Conservation (phyloP, 192 early-diverging fungal genomes). For the Backusella circina region DNA sequence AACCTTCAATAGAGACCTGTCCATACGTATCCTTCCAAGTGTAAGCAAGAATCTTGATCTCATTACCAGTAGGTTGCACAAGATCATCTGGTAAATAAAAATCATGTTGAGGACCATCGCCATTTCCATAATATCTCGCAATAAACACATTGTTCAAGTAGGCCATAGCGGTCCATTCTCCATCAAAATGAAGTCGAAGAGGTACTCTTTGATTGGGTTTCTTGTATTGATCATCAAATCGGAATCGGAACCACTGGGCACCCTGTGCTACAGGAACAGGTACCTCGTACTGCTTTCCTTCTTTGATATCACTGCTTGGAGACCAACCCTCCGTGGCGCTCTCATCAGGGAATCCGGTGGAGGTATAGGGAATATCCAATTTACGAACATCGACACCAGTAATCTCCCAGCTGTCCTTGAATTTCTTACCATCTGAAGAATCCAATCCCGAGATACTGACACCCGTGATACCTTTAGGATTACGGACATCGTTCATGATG, state of each 20-base stretch:
- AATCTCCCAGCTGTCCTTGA: constrained; percentile 56
- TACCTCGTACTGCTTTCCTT: background rate
- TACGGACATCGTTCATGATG: constrained; percentile 70
- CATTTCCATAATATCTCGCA: constrained; percentile 67
- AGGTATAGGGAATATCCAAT: constrained; percentile 55
- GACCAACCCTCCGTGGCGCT: constrained; percentile 39
- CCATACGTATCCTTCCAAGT: constrained; percentile 29
- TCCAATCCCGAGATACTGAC: constrained; percentile 58
- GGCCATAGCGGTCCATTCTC: constrained; percentile 65
- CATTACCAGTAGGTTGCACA: constrained; percentile 34
- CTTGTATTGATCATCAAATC: constrained; percentile 19
- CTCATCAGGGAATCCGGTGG: constrained; percentile 76
- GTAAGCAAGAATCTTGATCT: constrained; percentile 47
- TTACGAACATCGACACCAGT: constrained; percentile 71
- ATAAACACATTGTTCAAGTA: constrained; percentile 67
- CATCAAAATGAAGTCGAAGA: constrained; percentile 59
- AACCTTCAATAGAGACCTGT: constrained; percentile 14
- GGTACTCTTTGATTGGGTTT: constrained; percentile 41
- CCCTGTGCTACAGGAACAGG: constrained; percentile 32
- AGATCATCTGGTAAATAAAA: constrained; percentile 63
- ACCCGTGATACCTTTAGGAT: constrained; percentile 69
- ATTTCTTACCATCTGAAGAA: constrained; percentile 35
- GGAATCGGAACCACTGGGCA: constrained; percentile 29
- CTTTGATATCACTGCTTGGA: background rate
- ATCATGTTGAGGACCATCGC: constrained; percentile 63